Conservation (phyloP, 2,329 filamentous ascomycete genomes). For the Fusarium denticulatum region DNA sequence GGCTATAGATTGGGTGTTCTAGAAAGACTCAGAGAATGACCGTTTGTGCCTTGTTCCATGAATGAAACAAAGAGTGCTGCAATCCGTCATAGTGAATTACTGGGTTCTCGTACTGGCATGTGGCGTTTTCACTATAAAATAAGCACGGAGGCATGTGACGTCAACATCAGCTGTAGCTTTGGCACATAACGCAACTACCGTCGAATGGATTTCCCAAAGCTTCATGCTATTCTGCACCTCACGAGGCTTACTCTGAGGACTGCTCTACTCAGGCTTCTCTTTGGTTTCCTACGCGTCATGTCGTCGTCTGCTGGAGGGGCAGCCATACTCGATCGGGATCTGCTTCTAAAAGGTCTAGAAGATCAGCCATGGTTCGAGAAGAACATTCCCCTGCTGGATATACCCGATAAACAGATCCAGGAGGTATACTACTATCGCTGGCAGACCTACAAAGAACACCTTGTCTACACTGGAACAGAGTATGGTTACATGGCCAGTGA, state of each 20-base stretch:
- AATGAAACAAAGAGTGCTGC: fast-evolving
- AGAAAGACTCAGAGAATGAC: background rate
- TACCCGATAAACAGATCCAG: background rate
- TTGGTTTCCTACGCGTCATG: background rate
- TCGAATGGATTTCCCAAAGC: background rate
- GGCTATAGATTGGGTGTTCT: background rate
- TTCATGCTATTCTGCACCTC: background rate
- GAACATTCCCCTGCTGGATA: background rate
- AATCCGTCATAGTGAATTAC: too few species aligned
- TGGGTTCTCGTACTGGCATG: background rate
- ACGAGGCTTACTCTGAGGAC: background rate
- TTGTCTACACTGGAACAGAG: background rate
- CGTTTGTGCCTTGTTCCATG: fast-evolving
- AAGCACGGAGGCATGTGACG: background rate
- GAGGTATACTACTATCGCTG: constrained; percentile 2
- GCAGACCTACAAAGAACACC: constrained; percentile 6
- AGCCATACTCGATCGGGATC: background rate
- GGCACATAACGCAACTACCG: background rate
- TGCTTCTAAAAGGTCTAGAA: background rate
- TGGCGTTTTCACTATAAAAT: too few species aligned
- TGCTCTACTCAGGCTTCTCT: background rate
- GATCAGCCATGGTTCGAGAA: background rate
- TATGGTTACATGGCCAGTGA: constrained; percentile 5
- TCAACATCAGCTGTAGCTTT: background rate
- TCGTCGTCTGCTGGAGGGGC: background rate